These are phyloP conservation scores for Hanseniaspora uvarum DNA, from an alignment of 1,139 yeast genomes.

Conservation along the genomic window DNA sequence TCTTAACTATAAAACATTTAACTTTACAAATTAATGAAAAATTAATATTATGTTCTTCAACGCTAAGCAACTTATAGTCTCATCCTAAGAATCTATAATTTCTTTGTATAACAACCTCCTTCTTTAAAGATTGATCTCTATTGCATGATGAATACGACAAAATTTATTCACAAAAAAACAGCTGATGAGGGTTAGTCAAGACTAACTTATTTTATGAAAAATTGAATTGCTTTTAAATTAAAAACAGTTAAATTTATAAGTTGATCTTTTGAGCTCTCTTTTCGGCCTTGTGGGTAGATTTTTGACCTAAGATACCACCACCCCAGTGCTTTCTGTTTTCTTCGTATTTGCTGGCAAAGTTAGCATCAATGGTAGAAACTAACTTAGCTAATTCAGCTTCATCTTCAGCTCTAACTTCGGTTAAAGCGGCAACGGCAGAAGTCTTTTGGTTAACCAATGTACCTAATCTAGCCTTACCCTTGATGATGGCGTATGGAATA, in stretches of 20 bases:
- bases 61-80: slow-evolving; percentile 17
- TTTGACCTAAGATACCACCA: slow-evolving; percentile 96
- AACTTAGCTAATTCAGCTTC: slow-evolving; percentile 88
- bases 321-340: slow-evolving; percentile 98
- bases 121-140: not conserved
- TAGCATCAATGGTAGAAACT: slow-evolving; percentile 82
- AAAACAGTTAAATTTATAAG: slow-evolving; percentile 23
- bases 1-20: slow-evolving; percentile 10
- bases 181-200: not conserved
- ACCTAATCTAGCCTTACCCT: slow-evolving; percentile 98
- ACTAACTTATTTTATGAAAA: not conserved
- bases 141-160: not conserved
- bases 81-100: slow-evolving; percentile 17
- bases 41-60: slow-evolving; percentile 10
- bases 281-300: slow-evolving; percentile 67
- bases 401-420: slow-evolving; percentile 88
- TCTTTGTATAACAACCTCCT: slow-evolving; percentile 1
- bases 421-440: slow-evolving; percentile 91
- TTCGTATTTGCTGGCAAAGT: slow-evolving; percentile 87
- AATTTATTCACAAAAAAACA: not conserved
- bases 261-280: slow-evolving; percentile 45
- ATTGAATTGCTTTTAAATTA: not conserved
- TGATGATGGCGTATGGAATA: slow-evolving; percentile 95
- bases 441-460: slow-evolving; percentile 95
- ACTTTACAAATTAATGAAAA: not conserved